Percentiles rank a stretch among this genome's conserved stretches.
Conservation (phyloP, 2,329 filamentous ascomycete species). For the Eutypa lata region DNA sequence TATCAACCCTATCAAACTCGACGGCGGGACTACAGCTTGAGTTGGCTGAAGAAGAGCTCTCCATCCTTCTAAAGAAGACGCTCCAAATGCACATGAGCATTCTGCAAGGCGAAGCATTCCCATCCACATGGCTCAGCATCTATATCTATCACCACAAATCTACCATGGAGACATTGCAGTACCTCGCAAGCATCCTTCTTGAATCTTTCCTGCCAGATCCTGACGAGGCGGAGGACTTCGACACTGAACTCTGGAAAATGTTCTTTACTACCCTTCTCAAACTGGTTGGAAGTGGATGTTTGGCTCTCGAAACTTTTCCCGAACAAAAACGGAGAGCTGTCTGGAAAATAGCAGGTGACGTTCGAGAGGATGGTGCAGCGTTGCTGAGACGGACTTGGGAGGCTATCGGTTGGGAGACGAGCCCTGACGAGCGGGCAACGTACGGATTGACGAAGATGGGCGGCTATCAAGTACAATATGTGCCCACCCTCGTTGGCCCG, state of each 20-base stretch:
- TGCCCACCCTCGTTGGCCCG: slow-evolving; percentile 84
- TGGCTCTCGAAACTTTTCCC: slow-evolving; percentile 92
- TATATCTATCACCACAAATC: slow-evolving; percentile 92
- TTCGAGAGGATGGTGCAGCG: slow-evolving; percentile 86
- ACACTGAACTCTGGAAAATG: slow-evolving; percentile 88
- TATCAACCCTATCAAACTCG: slow-evolving; percentile 77
- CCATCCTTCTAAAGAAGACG: slow-evolving; percentile 71
- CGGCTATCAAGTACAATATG: slow-evolving; percentile 97
- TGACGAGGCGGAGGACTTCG: slow-evolving; percentile 87
- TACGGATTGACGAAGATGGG: slow-evolving; percentile 84
- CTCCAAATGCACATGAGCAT: slow-evolving; percentile 88
- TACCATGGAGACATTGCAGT: slow-evolving; percentile 80
- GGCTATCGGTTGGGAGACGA: slow-evolving; percentile 94
- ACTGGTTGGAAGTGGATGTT: slow-evolving; percentile 81
- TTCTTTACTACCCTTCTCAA: slow-evolving; percentile 89
- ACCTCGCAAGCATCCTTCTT: slow-evolving; percentile 75
- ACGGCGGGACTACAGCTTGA: slow-evolving; percentile 74
- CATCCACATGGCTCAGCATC: slow-evolving; percentile 83
- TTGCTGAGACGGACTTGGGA: slow-evolving; percentile 86
- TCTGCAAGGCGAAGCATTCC: slow-evolving; percentile 84
- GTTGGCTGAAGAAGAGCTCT: slow-evolving; percentile 69
- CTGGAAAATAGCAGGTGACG: slow-evolving; percentile 98
- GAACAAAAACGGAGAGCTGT: slow-evolving; percentile 95
- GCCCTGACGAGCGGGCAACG: slow-evolving; percentile 69
- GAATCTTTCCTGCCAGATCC: slow-evolving; percentile 82